These are phyloP conservation scores for Acacia crassicarpa DNA, from an alignment of 306 rosid species.

Conservation along the genomic window DNA sequence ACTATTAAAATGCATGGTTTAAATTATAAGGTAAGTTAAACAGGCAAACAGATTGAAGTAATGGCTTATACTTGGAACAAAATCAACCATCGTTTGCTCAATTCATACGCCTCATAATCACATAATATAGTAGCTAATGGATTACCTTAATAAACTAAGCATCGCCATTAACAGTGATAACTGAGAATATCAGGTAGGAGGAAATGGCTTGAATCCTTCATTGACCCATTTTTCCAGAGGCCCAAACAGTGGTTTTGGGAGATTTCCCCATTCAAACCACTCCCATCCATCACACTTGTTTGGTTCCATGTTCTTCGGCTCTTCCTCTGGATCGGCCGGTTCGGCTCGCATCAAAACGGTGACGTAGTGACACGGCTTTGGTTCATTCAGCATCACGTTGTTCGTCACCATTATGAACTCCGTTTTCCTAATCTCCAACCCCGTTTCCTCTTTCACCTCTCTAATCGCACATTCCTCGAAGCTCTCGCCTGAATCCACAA, in stretches of 20 bases:
- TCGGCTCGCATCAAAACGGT: slow-evolving; percentile 55
- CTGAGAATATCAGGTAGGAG: not conserved
- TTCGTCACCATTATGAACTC: slow-evolving; percentile 58
- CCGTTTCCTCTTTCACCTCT: slow-evolving; percentile 82
- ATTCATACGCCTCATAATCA: not conserved
- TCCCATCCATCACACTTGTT: slow-evolving; percentile 77
- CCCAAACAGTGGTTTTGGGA: slow-evolving; percentile 67
- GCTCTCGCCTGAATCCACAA: slow-evolving; percentile 55
- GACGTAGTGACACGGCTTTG: slow-evolving; percentile 61
- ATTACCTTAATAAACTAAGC: not conserved
- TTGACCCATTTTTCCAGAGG: slow-evolving; percentile 57
- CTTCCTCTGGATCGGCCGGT: slow-evolving; percentile 34
- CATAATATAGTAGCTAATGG: not conserved
- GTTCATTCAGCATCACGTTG: slow-evolving; percentile 45
- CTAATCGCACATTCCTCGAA: slow-evolving; percentile 75
- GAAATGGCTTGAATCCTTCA: slow-evolving; percentile 63
- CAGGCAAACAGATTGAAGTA: not conserved
- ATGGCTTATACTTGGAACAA: not conserved
- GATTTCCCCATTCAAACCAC: slow-evolving; percentile 63
- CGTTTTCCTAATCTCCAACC: slow-evolving; percentile 44
- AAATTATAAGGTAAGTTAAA: too few relatives aligned
- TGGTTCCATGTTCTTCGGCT: slow-evolving; percentile 63
- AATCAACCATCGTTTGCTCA: not conserved
- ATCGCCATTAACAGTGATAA: not conserved
- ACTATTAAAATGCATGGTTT: not conserved